Percentiles rank a stretch among this genome's conserved stretches.
Evolutionary conservation across 345 rosid species (phyloP).

Genomic region (Hevea brasiliensis): DNA sequence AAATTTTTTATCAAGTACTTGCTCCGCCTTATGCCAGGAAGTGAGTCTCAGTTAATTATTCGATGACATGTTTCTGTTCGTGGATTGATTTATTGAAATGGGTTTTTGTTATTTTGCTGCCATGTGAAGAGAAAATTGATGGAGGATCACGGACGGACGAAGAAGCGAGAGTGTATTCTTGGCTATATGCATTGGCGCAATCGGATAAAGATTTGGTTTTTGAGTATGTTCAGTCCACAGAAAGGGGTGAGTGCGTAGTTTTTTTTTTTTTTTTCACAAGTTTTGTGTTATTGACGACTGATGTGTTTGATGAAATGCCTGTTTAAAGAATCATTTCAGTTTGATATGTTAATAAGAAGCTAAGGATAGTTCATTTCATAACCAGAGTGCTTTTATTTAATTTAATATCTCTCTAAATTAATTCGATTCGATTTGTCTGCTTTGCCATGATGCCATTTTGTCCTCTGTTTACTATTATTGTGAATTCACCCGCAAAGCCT

Average conservation of each 20-base stretch:
- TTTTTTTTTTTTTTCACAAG: no score
- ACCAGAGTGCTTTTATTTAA: neutral
- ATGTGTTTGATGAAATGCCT: constrained; percentile 22
- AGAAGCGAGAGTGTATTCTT: constrained; percentile 65
- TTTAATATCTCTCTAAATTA: neutral
- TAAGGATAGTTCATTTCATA: neutral
- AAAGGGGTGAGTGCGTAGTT: constrained; percentile 46
- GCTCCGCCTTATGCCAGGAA: constrained; percentile 34
- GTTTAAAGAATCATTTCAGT: neutral
- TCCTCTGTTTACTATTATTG: no score
- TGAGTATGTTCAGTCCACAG: constrained; percentile 71
- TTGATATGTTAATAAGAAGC: neutral
- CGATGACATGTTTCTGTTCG: neutral
- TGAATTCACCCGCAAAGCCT: no score
- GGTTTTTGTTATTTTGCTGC: constrained; percentile 1
- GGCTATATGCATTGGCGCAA: constrained; percentile 59
- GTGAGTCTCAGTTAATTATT: constrained; percentile 23
- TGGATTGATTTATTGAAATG: constrained; percentile 14
- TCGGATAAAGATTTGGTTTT: constrained; percentile 52
- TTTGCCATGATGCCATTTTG: neutral
- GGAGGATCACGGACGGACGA: constrained; percentile 59
- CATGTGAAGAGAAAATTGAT: constrained; percentile 42
- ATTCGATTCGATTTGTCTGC: no score
- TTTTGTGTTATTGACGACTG: neutral
- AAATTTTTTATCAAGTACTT: constrained; percentile 26